phyloP scores from a whole-genome alignment of 192 early-diverging fungal genomes.

The Entomortierella parvispora region DNA sequence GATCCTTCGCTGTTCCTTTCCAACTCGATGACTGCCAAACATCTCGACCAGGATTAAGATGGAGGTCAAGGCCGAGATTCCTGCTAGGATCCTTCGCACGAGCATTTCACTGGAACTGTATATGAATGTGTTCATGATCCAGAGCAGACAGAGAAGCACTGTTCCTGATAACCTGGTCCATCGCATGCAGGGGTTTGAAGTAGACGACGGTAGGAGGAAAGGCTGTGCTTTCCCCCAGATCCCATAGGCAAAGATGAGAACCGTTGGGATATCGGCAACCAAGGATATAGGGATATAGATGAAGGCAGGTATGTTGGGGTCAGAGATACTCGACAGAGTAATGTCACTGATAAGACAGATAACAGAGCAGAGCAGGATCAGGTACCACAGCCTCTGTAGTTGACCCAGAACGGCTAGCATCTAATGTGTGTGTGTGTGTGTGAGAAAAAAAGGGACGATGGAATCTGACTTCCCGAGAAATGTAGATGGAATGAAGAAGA shows the following conservation, averaged over 20 bases:
- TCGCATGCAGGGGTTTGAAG: not conserved
- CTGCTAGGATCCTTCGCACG: not conserved
- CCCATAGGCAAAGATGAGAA: conserved; percentile 12
- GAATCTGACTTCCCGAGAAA: too few relatives aligned
- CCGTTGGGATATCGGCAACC: not conserved
- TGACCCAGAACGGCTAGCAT: not conserved
- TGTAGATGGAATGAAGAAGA: too few relatives aligned
- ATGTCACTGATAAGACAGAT: not conserved
- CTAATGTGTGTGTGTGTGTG: too few relatives aligned
- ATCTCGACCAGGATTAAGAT: conserved; percentile 1
- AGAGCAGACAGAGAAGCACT: not conserved
- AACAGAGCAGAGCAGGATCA: not conserved
- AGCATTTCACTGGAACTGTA: not conserved
- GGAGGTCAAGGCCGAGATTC: not conserved
- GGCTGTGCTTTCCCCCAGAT: conserved; percentile 11
- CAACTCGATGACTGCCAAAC: not conserved
- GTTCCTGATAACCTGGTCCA: not conserved
- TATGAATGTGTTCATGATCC: not conserved
- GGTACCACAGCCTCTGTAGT: conserved; percentile 8
- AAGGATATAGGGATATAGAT: not conserved
- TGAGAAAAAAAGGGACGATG: too few relatives aligned
- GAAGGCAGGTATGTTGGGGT: not conserved
- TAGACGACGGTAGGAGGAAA: conserved; percentile 8
- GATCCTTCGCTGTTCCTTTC: conserved; percentile 12
- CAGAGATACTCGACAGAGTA: not conserved